Conservation (phyloP, 2,329 filamentous ascomycete species). For the Aspergillus oerlinghausenensis region DNA sequence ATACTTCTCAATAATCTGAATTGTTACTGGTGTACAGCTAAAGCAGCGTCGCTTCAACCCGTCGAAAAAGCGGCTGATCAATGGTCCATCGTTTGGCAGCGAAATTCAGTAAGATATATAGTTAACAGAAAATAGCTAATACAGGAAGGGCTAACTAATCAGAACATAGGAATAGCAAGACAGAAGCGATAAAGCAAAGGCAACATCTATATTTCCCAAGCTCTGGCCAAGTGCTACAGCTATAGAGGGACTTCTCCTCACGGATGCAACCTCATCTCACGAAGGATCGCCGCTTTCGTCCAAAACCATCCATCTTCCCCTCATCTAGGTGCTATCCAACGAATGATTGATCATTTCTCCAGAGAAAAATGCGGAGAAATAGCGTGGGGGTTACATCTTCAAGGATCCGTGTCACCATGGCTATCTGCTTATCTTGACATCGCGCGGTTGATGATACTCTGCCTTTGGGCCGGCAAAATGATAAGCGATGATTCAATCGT, state of each 20-base stretch:
- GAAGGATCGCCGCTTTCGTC: constrained; percentile 7
- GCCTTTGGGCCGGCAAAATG: not conserved
- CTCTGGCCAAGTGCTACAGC: no score
- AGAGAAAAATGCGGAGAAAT: not conserved
- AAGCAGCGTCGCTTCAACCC: no score
- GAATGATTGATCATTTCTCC: not conserved
- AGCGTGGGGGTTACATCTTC: not conserved
- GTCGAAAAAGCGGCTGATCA: no score
- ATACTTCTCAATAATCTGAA: no score
- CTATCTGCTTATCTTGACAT: not conserved
- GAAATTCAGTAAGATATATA: no score
- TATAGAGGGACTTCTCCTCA: not conserved
- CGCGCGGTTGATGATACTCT: not conserved
- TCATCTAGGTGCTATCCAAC: not conserved
- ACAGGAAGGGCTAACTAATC: no score
- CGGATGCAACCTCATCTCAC: constrained; percentile 14
- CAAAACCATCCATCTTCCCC: not conserved
- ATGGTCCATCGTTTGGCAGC: no score
- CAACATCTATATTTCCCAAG: no score
- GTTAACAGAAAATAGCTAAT: no score
- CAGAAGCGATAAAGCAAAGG: no score
- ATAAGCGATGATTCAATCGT: not conserved
- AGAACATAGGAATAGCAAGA: no score
- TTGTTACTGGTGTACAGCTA: no score
- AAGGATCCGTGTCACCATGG: not conserved